Evolutionary conservation across 495 filamentous ascomycete species (phyloP).

Genomic region (Emericellopsis terricola): DNA sequence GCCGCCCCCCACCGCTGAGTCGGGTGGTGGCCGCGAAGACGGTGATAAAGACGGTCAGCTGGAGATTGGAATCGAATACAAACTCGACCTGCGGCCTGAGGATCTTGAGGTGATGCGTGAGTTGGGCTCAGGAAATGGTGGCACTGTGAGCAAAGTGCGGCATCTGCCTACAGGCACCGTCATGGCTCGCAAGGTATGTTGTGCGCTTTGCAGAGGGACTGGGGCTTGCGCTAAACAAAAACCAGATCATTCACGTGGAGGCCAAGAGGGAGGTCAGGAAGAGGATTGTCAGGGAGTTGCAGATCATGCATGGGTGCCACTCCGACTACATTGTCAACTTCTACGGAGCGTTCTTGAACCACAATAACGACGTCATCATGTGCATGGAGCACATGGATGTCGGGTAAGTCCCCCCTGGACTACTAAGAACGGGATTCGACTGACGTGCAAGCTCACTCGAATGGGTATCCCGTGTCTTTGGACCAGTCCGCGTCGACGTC

Average conservation of each 20-base stretch:
- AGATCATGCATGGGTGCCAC: conserved; percentile 96
- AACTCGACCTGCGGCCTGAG: conserved; percentile 77
- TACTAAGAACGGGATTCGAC: neutral
- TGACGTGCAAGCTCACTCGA: conserved; percentile 59
- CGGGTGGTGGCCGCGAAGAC: conserved; percentile 39
- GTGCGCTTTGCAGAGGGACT: neutral
- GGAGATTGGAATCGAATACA: conserved; percentile 94
- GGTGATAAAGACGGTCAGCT: conserved; percentile 49
- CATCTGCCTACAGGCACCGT: conserved; percentile 87
- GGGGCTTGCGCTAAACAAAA: no score
- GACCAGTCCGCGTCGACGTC: conserved; percentile 92
- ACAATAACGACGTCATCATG: conserved; percentile 91
- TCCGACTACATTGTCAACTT: conserved; percentile 93
- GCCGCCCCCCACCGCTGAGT: conserved; percentile 21
- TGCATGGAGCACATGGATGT: conserved; percentile 99
- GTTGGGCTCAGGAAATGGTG: conserved; percentile 88
- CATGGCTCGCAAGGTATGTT: conserved; percentile 86
- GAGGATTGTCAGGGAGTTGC: conserved; percentile 86
- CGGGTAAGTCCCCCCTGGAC: conserved; percentile 44
- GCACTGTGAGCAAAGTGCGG: conserved; percentile 93
- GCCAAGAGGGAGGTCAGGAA: conserved; percentile 92
- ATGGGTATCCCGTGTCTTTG: conserved; percentile 81
- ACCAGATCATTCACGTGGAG: conserved; percentile 96
- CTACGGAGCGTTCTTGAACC: conserved; percentile 92
- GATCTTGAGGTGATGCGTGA: conserved; percentile 88